Evolutionary conservation across 1,284 basidiomycete genomes (phyloP), one percentile per base, ranked within the genome.

Genomic region (Apiotrichum brassicae): DNA sequence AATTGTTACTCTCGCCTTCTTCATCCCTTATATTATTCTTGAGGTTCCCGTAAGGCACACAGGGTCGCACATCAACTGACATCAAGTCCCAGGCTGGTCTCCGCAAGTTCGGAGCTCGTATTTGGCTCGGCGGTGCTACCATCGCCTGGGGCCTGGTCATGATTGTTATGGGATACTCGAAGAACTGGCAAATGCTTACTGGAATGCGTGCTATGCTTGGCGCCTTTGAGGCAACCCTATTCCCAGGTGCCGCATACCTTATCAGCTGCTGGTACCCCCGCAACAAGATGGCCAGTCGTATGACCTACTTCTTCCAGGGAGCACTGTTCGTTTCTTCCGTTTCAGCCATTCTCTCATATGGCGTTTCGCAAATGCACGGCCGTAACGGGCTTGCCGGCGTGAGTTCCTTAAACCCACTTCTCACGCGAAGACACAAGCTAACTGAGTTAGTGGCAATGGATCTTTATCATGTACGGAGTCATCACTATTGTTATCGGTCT

Each of bases 131-230:
- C 16, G 18, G 22, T 8, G 59, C 59, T 16, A 55, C 57, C 13
- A 37, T 55, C 14, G 51, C 69, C 13, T 72, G 72, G 72, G 71
- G 71, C 1, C 40, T 43, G 1, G 58, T 72, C 49, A 57, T 53
- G 9, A 49, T 75, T 16, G 66, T 64, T 16, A 68, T 71, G 64
- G 68, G 59, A 2, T 72, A 65, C 46, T 55, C 62, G 20, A 63
- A 58, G 42, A 54, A 48, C 18, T 74, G 70, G 70, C 41, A 61
- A 19, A 51, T 64, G 32, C 62, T 78, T 16, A 64, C 68, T 2
- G 73, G 64, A 34, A 67, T 70, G 32, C 69, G 76, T 35, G 64
- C 66, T 7, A 53, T 77, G 0, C 60, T 76, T 26, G 76, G 74
- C n/a, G 46, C 64, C 4, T 61, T 74, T 25, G 72, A 73, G 52